Base-by-base conservation (phyloP, 148 eudicot genomes). In the Vaccinium myrtillus region DNA sequence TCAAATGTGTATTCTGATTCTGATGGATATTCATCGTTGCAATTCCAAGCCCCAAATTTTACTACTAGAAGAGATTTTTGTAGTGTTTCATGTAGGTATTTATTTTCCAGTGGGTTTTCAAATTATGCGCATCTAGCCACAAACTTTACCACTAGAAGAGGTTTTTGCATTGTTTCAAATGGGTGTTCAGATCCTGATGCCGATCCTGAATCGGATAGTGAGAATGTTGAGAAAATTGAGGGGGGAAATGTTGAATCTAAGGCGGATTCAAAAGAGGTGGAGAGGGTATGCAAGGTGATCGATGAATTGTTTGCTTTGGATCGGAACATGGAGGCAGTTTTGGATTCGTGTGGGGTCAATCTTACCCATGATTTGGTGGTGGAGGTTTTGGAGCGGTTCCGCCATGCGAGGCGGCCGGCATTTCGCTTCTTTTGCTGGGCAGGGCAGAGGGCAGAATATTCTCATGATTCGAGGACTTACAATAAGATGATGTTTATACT, bases 351-450 rank as follows among this genome's bases (percentile, higher is more conserved):
- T 88, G 92, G 89, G 82, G 78, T 96, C 43, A 86, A 86, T 19
- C 87, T 94, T 88, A 92, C 83, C 46, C 92, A 89, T 90, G 96
- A 92, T 85, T 84, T 96, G 89, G 97, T 93, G 30, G 87, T 90
- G 80, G 91, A 88, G 78, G 99, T 96, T 12, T 88, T 96, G 87
- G 85, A 78, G 69, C 87, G 98, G 88, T 96, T 94, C 85, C 91
- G 89, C 87, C 95, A 93, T 81, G 98, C 99, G 9, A 82, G 98
- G 83, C 90, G 90, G 61, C 95, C 98, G 6, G 99, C 99, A 16
- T 93, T 94, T 84, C 89, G 98, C 53, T 96, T 96, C 89, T 94
- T 94, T 83, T 87, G 88, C 80, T 96, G 99, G 99, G 98, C 95
- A 1, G 93, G 88, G 23, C 83, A 84, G 87, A 87, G 75, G 85